These are phyloP conservation scores for Linnemannia exigua DNA, from an alignment of 192 early-diverging fungal genomes.

Conservation along the genomic window DNA sequence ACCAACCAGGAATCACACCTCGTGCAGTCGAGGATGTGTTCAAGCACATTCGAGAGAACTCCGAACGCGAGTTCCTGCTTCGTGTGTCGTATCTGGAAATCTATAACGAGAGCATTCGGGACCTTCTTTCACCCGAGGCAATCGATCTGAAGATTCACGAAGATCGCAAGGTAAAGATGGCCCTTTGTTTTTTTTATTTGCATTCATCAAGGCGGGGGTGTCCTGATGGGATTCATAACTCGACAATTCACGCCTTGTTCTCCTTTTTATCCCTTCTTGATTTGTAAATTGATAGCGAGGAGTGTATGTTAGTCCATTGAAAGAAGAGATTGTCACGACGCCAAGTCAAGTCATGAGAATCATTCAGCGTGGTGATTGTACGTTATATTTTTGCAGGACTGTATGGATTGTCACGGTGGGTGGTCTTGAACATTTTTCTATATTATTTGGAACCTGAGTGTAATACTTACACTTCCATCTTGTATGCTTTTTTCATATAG, in stretches of 20 bases:
- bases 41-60: conserved; percentile 74
- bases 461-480: not conserved
- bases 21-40: conserved; percentile 85
- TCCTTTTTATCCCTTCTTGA: not conserved
- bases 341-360: conserved; percentile 82
- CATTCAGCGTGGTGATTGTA: conserved; percentile 82
- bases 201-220: too few relatives aligned
- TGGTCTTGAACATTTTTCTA: not conserved
- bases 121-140: conserved; percentile 88
- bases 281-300: conserved; percentile 63
- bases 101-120: conserved; percentile 95
- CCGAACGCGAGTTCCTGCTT: conserved; percentile 87
- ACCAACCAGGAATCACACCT: conserved; percentile 82
- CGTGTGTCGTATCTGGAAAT: conserved; percentile 98
- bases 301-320: conserved; percentile 79
- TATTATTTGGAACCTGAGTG: not conserved
- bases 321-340: conserved; percentile 80
- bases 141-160: conserved; percentile 92
- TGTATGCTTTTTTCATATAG: conserved; percentile 41
- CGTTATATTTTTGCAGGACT: not conserved
- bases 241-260: not conserved
- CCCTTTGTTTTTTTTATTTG: not conserved
- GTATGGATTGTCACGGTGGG: not conserved
- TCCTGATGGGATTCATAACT: not conserved
- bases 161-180: conserved; percentile 59